Evolutionary conservation across 768 basidiomycete species (phyloP).

Genomic region (Cystofilobasidium ferigula): DNA sequence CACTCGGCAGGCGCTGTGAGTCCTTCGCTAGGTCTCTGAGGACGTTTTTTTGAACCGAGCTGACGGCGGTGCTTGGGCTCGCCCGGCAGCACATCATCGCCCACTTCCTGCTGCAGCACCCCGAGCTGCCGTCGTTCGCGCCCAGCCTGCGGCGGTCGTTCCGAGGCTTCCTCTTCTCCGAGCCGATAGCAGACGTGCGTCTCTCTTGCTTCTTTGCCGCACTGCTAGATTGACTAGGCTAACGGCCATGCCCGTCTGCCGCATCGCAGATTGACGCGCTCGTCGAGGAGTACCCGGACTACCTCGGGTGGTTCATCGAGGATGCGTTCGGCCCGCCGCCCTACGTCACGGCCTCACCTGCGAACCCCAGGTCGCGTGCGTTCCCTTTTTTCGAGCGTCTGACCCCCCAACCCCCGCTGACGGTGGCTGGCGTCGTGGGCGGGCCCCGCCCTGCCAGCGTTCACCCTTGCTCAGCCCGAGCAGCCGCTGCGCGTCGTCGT

Average conservation of each 20-base stretch:
- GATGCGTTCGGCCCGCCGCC: slow-evolving; percentile 24
- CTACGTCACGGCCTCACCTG: slow-evolving; percentile 14
- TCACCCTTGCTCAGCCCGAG: background rate
- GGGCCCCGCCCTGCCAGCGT: background rate
- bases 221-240: background rate
- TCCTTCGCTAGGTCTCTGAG: background rate
- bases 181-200: slow-evolving; percentile 19
- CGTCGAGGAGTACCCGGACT: slow-evolving; percentile 21
- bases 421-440: background rate
- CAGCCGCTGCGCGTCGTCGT: background rate
- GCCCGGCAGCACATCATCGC: slow-evolving; percentile 17
- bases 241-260: background rate
- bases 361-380: slow-evolving; percentile 20
- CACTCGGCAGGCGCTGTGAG: slow-evolving; percentile 26
- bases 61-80: background rate
- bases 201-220: background rate
- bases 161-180: slow-evolving; percentile 22
- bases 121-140: slow-evolving; percentile 4
- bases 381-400: background rate
- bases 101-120: slow-evolving; percentile 20
- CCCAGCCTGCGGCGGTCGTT: background rate
- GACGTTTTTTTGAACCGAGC: background rate
- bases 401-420: background rate
- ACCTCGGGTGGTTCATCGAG: slow-evolving; percentile 21
- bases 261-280: slow-evolving; percentile 14